Evolutionary conservation across 1,139 yeast genomes (phyloP), one percentile per base, ranked within the genome.

Genomic region (Scheffersomyces insectosa): DNA sequence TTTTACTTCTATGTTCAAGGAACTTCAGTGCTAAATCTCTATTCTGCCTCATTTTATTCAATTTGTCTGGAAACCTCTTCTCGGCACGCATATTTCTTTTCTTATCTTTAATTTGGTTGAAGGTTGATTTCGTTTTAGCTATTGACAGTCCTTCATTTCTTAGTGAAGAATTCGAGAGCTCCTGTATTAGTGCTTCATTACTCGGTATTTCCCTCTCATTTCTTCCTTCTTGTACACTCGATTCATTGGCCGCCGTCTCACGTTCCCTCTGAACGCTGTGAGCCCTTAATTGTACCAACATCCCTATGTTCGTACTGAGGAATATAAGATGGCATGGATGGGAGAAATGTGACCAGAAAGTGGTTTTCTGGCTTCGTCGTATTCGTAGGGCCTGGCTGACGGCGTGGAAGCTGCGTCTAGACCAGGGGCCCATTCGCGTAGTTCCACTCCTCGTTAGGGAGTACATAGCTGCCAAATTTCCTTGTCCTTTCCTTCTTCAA

Each of bases 1-100:
- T 51, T 9, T 54, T 52, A 8, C 38, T 38, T 33, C 62, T 36
- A 45, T 62, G 67, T 9, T 40, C 42, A 8, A 41, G 32, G 37
- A 52, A 63, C 23, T 48, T 49, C 9, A 50, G 48, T 1, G 58
- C 51, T 33, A 59, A 37, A 4, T 40, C 38, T 13, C 49, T 38
- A 27, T 44, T 46, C 23, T 53, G 56, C 8, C 42, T 34, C 7
- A 43, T 33, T 28, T 44, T 38, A 9, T 37, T 31, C 23, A 41
- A 20, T 52, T 32, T 37, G 28, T 33, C 36, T 2, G 42, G 29
- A 9, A 38, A 20, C 33, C 45, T 34, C 40, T 46, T 48, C 41
- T 43, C 41, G 13, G 42, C 48, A 10, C 48, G 38, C 5, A 34
- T 12, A 7, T 33, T 31, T 20, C 54, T 37, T 25, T 36, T 42